phyloP scores from a whole-genome alignment of 495 filamentous ascomycete genomes.

The Podospora pseudocomata region DNA sequence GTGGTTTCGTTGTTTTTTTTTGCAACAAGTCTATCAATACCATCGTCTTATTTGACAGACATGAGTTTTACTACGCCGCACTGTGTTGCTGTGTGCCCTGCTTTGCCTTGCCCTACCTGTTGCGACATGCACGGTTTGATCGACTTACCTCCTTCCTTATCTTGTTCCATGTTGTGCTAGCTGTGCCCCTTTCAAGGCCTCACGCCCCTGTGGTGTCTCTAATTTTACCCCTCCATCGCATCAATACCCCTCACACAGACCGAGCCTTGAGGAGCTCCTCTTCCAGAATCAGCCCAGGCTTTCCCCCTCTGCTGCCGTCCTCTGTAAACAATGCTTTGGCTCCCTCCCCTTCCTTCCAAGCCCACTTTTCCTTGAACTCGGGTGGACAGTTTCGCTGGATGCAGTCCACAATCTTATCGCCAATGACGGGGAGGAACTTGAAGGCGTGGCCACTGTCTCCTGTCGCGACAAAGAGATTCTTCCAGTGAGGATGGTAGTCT shows the following conservation, averaged over 20 bases:
- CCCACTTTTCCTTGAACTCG: slow-evolving; percentile 64
- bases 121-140: neutral
- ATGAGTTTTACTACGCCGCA: neutral
- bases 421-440: slow-evolving; percentile 85
- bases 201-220: neutral
- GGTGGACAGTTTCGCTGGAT: slow-evolving; percentile 54
- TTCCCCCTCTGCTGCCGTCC: slow-evolving; percentile 65
- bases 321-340: slow-evolving; percentile 41
- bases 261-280: slow-evolving; percentile 43
- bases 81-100: neutral
- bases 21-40: neutral
- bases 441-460: slow-evolving; percentile 85
- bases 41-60: neutral
- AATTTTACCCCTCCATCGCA: neutral
- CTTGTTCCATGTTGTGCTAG: too few relatives aligned
- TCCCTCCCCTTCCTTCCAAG: slow-evolving; percentile 48
- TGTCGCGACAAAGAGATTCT: slow-evolving; percentile 72
- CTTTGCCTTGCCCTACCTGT: neutral
- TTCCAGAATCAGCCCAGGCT: slow-evolving; percentile 51
- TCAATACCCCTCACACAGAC: neutral
- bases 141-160: neutral
- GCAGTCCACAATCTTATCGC: slow-evolving; percentile 69
- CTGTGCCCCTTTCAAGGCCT: neutral
- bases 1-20: neutral
- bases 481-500: slow-evolving; percentile 64